A percentile compares a stretch with the other conserved stretches of the same genome.
phyloP scores from a whole-genome alignment of 2,329 filamentous ascomycete genomes.

The Pestalotiopsis sp. region DNA sequence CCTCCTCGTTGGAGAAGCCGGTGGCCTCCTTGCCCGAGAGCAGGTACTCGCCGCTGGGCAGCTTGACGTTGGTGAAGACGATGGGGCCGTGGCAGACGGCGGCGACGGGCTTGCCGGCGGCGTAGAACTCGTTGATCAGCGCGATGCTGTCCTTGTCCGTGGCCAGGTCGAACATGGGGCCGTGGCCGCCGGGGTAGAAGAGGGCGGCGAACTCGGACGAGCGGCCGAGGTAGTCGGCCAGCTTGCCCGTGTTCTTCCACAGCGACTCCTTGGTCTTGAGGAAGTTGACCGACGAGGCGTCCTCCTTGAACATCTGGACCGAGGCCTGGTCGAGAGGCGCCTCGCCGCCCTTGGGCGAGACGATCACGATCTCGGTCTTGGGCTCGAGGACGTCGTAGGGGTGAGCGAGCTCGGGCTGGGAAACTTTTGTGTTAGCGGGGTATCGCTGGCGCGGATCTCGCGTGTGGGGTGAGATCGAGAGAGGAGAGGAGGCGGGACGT shows the following conservation, averaged over 20 bases:
- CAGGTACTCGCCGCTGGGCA: conserved; percentile 50
- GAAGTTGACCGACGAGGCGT: conserved; percentile 55
- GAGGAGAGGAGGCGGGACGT: background rate
- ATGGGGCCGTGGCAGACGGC: conserved; percentile 71
- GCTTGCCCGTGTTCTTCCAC: conserved; percentile 63
- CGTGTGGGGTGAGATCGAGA: background rate
- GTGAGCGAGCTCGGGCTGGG: conserved; percentile 62
- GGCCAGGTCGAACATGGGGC: conserved; percentile 68
- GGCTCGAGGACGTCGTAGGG: conserved; percentile 57
- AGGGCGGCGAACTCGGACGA: conserved; percentile 63
- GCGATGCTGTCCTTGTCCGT: conserved; percentile 55
- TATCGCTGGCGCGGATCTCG: too few relatives aligned
- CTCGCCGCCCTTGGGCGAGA: conserved; percentile 62
- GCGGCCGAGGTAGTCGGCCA: conserved; percentile 56
- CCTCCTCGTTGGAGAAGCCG: conserved; percentile 59
- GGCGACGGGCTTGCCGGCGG: conserved; percentile 60
- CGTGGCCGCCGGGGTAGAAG: conserved; percentile 59
- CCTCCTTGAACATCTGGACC: conserved; percentile 53
- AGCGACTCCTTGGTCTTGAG: conserved; percentile 53
- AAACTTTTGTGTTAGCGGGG: background rate
- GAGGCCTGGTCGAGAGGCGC: conserved; percentile 62
- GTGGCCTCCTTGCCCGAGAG: conserved; percentile 59
- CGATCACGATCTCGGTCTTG: conserved; percentile 55
- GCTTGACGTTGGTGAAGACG: conserved; percentile 58
- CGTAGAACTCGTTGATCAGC: conserved; percentile 63